Percentiles rank a stretch among this genome's conserved stretches.
Evolutionary conservation across 176 grass and related monocot genomes (phyloP).

Genomic region (Elaeis guineensis): DNA sequence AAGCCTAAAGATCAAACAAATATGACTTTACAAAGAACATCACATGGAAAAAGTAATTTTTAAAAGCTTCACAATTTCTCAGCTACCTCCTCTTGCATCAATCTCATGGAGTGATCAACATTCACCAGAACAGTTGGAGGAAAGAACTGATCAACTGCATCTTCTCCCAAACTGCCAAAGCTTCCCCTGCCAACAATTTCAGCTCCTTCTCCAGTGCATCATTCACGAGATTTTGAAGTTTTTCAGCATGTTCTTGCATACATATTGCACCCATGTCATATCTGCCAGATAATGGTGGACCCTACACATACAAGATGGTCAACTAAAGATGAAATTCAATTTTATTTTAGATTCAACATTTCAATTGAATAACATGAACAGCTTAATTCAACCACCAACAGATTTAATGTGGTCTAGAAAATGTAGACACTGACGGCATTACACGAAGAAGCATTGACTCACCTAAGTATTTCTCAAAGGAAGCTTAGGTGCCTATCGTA

Average conservation of each 20-base stretch:
- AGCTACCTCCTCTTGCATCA: slow-evolving; percentile 96
- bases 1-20: slow-evolving; percentile 38
- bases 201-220: slow-evolving; percentile 76
- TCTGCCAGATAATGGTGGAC: slow-evolving; percentile 62
- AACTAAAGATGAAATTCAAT: background rate
- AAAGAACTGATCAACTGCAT: slow-evolving; percentile 91
- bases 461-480: too few species aligned
- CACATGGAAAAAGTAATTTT: background rate
- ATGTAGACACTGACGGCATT: too few species aligned
- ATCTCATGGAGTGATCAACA: slow-evolving; percentile 88
- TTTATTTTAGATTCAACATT: too few species aligned
- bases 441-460: too few species aligned
- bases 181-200: slow-evolving; percentile 79
- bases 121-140: slow-evolving; percentile 91
- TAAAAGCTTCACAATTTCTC: slow-evolving; percentile 5
- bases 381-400: too few species aligned
- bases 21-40: too few species aligned
- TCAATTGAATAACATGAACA: too few species aligned
- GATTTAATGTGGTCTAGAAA: too few species aligned
- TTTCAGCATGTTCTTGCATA: slow-evolving; percentile 91
- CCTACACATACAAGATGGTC: slow-evolving; percentile 27
- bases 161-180: slow-evolving; percentile 85
- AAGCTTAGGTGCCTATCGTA: too few species aligned
- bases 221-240: slow-evolving; percentile 81
- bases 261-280: slow-evolving; percentile 99